Evolutionary conservation across 2,329 filamentous ascomycete species (phyloP), one percentile per base, ranked within the genome.

Genomic region (Neonectria magnoliae): DNA sequence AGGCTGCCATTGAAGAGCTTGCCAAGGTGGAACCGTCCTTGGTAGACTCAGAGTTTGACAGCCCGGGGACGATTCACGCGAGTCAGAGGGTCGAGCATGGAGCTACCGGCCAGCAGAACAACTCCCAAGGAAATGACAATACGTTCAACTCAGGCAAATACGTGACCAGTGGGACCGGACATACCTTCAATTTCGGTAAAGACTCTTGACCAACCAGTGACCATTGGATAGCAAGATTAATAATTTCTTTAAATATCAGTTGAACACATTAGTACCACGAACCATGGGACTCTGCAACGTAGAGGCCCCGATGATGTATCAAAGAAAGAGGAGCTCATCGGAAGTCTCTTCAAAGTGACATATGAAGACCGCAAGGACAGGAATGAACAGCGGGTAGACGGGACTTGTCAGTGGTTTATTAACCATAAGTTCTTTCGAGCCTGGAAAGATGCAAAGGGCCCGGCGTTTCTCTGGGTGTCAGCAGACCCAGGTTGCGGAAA

Each of bases 401-500:
- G 62, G 2, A 70, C 66, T 2, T 71, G 69, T n/a, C 48, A 68
- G 20, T 71, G 69, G 69, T 69, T 70, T 20, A 31, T 57, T 1
- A n/a, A 20, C 2, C 64, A 71, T 25, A 0, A 25, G 0, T 20
- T 45, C 11, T 70, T 67, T 42, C 53, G 16, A n/a, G 3, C 56
- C 4, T 71, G 69, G 68, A 31, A 33, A 18, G 41, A 53, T 3
- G 59, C 29, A 5, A 9, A 53, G 3, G 29, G 31, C 0, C 57
- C 64, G 14, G 33, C 51, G 3, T 16, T 62, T 14, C 62, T 72
- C 5, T 71, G 63, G 60, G 75, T 82, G 1, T 81, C 81, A 27
- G 81, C 80, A 9, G 77, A 82, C 57, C 81, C 81, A 3, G 81
- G 81, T 0, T 82, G 79, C 45, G 81, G 81, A 9, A 83, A 83